Evolutionary conservation across 768 basidiomycete species (phyloP), one percentile per base, ranked within the genome.

Genomic region (Naganishia kalamii): DNA sequence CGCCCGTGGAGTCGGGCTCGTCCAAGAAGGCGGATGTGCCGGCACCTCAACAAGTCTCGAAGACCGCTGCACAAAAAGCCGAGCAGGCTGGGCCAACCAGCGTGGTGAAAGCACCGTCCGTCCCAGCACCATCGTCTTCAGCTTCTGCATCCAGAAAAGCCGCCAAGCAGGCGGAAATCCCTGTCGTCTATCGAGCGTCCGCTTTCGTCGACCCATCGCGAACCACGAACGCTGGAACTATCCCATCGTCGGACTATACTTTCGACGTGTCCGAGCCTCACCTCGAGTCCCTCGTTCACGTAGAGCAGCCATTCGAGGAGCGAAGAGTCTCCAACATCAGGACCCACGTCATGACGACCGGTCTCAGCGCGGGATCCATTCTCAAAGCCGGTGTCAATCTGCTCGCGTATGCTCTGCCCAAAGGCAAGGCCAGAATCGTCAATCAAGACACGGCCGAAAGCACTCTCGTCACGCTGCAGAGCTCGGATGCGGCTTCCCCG

Each of bases 281-380:
- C 27, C 8, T 15, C 15, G 60, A 61, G 1, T 61, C 60, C 11
- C 46, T 48, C 21, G 41, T 48, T 29, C 37, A 54, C 33, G 30
- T 59, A 15, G 30, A 17, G 30, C 52, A 65, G 17, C 52, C 44
- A n/a, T 44, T 59, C 21, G 41, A 46, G 15, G 64, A 65, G 54
- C 51, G 54, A 19, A 47, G 54, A 46, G 48, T 65, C 29, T 59
- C 52, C 13, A 35, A 37, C 19, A 47, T 65, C 47, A 65, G 60
- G 54, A 65, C 64, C 8, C 41, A 65, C 19, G 54, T 49, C 12
- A 32, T 65, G 52, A 41, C 41, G 2, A 48, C 64, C n/a, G 64
- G 64, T 33, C 33, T 65, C 5, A 21, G n/a, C 21, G 7, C 15
- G 25, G 40, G 54, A 8, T 41, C 37, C 13, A 30, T 40, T 10